These are phyloP conservation scores for Fusarium sp. DNA, from an alignment of 2,329 filamentous ascomycete species.

Conservation along the genomic window DNA sequence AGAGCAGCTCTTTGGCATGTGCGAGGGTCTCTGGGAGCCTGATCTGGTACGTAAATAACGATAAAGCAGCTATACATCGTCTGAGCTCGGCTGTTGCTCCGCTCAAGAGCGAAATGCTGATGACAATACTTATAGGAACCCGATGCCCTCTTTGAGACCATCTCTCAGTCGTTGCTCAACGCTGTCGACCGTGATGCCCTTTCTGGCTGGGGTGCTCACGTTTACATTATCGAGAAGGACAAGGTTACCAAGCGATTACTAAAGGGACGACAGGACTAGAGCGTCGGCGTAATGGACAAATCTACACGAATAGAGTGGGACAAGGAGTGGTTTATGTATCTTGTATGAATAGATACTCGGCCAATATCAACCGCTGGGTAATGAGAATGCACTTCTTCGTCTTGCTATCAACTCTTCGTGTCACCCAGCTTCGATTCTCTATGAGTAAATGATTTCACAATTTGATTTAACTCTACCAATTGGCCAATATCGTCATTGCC, in stretches of 20 bases:
- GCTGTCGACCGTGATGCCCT: conserved; percentile 96
- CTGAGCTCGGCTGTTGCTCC: neutral
- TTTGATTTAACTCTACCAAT: neutral
- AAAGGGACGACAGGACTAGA: conserved; percentile 94
- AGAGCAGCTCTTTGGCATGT: conserved; percentile 98
- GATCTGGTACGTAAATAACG: conserved; percentile 77
- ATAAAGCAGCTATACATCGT: neutral
- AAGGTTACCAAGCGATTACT: conserved; percentile 99
- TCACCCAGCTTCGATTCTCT: neutral
- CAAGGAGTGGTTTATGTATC: conserved; percentile 42
- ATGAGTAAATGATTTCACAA: neutral
- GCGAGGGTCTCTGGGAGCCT: conserved; percentile 97
- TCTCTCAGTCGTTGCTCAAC: conserved; percentile 94
- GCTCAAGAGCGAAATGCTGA: conserved; percentile 29
- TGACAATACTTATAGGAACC: conserved; percentile 64
- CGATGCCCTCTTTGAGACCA: conserved; percentile 97
- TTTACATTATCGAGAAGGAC: conserved; percentile 99
- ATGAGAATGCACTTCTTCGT: conserved; percentile 40
- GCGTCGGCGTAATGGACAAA: conserved; percentile 25
- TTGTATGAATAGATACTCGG: conserved; percentile 53
- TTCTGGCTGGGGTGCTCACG: conserved; percentile 97
- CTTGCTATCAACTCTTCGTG: conserved; percentile 5
- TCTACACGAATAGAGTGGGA: conserved; percentile 26
- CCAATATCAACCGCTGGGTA: conserved; percentile 42
- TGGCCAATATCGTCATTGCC: neutral